Evolutionary conservation across 306 rosid species (phyloP).

Genomic region (Biancaea sappan): DNA sequence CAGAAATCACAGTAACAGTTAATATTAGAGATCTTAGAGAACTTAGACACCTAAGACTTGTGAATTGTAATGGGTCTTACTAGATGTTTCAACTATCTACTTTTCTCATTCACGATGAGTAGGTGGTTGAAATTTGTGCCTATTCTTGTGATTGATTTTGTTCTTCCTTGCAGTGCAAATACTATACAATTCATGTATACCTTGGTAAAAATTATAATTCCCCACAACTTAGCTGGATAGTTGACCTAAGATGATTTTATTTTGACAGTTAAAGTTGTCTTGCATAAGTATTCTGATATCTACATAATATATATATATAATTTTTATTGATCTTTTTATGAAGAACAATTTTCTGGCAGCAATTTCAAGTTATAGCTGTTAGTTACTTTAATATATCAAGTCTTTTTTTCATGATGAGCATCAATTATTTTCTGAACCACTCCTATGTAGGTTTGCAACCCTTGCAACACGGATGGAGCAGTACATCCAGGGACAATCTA

Average conservation of each 20-base stretch:
- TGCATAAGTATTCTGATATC: not conserved
- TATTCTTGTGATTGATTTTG: no score
- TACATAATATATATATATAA: no score
- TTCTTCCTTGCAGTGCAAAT: not conserved
- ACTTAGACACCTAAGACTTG: not conserved
- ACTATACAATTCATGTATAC: not conserved
- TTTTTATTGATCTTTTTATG: no score
- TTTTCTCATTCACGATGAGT: not conserved
- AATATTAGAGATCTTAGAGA: not conserved
- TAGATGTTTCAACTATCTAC: not conserved
- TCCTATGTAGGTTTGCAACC: conserved; percentile 76
- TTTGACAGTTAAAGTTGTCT: conserved; percentile 1
- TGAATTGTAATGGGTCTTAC: not conserved
- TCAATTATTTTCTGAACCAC: conserved; percentile 31
- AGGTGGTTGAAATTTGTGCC: not conserved
- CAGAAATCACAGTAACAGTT: not conserved
- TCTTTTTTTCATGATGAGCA: not conserved
- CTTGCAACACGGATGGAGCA: conserved; percentile 99
- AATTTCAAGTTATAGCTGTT: conserved; percentile 1
- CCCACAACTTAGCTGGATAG: not conserved
- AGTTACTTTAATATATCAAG: not conserved
- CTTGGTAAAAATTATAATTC: not conserved
- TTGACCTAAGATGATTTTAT: not conserved
- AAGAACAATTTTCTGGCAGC: not conserved
- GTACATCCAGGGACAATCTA: conserved; percentile 86